These are phyloP conservation scores for Aspergillus amoenus DNA, from an alignment of 2,329 filamentous ascomycete species.

Conservation along the genomic window DNA sequence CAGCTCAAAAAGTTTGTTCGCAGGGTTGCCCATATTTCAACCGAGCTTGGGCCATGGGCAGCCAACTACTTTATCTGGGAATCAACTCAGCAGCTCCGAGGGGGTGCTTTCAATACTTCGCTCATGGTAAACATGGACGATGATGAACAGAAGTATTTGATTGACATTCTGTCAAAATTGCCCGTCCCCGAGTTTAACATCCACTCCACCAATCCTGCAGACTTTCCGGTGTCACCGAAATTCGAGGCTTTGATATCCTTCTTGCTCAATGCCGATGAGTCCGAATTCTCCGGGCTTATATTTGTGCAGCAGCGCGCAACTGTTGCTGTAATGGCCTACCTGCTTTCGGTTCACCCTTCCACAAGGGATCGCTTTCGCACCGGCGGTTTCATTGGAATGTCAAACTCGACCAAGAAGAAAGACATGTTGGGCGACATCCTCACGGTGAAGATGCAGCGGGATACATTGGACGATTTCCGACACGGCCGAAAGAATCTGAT, in stretches of 20 bases:
- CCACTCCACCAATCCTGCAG: slow-evolving; percentile 2
- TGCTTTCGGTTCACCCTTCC: slow-evolving; percentile 56
- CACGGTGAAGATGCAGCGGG: slow-evolving; percentile 48
- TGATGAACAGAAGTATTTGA: slow-evolving; percentile 57
- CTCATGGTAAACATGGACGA: slow-evolving; percentile 46
- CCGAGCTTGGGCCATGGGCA: slow-evolving; percentile 67
- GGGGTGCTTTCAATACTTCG: slow-evolving; percentile 24
- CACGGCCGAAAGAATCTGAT: slow-evolving; percentile 56
- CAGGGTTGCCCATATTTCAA: slow-evolving; percentile 52
- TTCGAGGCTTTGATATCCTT: slow-evolving; percentile 57
- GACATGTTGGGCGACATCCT: slow-evolving; percentile 51
- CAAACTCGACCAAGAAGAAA: slow-evolving; percentile 44
- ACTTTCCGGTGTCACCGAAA: slow-evolving; percentile 56
- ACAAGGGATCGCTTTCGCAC: slow-evolving; percentile 47
- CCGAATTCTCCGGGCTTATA: slow-evolving; percentile 59
- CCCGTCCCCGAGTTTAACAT: slow-evolving; percentile 17
- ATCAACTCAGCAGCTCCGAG: slow-evolving; percentile 43
- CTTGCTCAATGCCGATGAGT: slow-evolving; percentile 41
- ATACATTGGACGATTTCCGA: slow-evolving; percentile 56
- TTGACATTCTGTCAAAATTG: slow-evolving; percentile 36
- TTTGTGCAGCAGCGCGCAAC: slow-evolving; percentile 66
- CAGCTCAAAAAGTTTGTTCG: slow-evolving; percentile 58
- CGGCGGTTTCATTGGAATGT: slow-evolving; percentile 48
- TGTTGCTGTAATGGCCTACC: slow-evolving; percentile 58
- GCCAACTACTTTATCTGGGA: slow-evolving; percentile 63